Evolutionary conservation across 345 rosid genomes (phyloP).

Genomic region (Gossypium thurberi): DNA sequence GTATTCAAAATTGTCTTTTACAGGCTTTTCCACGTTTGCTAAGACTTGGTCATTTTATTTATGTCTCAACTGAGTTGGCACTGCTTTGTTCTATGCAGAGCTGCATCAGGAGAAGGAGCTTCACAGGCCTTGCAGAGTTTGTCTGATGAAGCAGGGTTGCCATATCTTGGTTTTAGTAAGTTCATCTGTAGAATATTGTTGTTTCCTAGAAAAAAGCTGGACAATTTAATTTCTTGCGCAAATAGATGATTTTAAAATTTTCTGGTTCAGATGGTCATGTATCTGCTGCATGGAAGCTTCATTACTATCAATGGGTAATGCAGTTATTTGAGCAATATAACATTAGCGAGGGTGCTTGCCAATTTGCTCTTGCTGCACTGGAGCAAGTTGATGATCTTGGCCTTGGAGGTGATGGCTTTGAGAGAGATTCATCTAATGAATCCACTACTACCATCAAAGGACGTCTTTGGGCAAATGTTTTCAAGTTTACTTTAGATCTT

Average conservation of each 20-base stretch:
- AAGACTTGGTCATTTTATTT: not conserved
- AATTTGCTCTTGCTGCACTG: conserved; percentile 94
- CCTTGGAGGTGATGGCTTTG: conserved; percentile 27
- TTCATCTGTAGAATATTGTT: conserved; percentile 18
- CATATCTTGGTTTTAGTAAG: conserved; percentile 55
- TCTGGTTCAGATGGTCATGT: conserved; percentile 40
- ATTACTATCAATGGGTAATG: conserved; percentile 97
- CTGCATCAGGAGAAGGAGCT: conserved; percentile 84
- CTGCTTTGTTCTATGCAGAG: conserved; percentile 44
- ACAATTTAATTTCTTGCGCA: conserved; percentile 1
- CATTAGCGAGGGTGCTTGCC: conserved; percentile 85
- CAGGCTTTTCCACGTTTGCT: not conserved
- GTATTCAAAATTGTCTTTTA: not conserved
- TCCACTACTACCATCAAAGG: conserved; percentile 56
- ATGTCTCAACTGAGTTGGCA: conserved; percentile 12
- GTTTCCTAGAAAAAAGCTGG: not conserved
- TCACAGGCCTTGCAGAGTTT: conserved; percentile 66
- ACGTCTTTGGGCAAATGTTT: conserved; percentile 90
- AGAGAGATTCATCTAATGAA: conserved; percentile 37
- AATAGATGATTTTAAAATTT: not conserved
- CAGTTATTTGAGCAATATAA: conserved; percentile 86
- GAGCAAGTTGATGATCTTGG: conserved; percentile 88
- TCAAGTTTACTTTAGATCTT: conserved; percentile 87
- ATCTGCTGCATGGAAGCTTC: conserved; percentile 80
- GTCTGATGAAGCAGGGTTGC: conserved; percentile 62